Evolutionary conservation across 2,329 filamentous ascomycete species (phyloP), one percentile per base, ranked within the genome.

Genomic region (Colletotrichum horii): DNA sequence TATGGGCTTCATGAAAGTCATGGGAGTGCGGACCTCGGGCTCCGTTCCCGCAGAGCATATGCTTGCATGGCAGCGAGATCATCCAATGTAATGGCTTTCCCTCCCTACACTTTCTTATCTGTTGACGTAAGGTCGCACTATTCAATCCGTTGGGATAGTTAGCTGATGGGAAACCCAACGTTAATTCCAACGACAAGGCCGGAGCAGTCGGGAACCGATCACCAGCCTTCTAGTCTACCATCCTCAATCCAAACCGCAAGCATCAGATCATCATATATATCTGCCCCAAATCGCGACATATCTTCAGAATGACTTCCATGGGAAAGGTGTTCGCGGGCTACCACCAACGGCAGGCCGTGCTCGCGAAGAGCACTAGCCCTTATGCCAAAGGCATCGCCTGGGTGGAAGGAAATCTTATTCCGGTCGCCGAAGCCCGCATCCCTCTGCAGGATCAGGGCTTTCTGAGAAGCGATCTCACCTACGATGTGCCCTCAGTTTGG

Each of bases 401-500:
- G 88, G 78, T 89, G 2, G 82, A 85, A 60, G 86, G 86, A 19
- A 78, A 86, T 55, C 79, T 87, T 6, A 82, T 85, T 0, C 87
- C 88, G 4, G 78, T 89, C 8, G 52, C 82, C n/a, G 79, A 88
- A 61, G 88, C 88, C 2, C 83, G 83, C n/a, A 88, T 90, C 22
- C 88, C 88, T 2, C 79, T 90, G 1, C 78, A 88, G 1, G 88
- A 90, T 76, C 85, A 90, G 80, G 88, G 88, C 22, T 90, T 90
- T 79, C 79, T 89, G 78, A 88, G 87, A 79, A 86, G 87, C 79
- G 88, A 90, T 61, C 78, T 89, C 2, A 90, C 88, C 2, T 90
- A 90, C 78, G 88, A 90, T 65, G 88, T 90, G 0, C 87, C 88
- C 1, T 80, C 87, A 0, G 86, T 89, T 30, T 90, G 88, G 88